These are phyloP conservation scores for Pythium plurisporium DNA, from an alignment of 352 stramenopile genomes.

Conservation along the genomic window DNA sequence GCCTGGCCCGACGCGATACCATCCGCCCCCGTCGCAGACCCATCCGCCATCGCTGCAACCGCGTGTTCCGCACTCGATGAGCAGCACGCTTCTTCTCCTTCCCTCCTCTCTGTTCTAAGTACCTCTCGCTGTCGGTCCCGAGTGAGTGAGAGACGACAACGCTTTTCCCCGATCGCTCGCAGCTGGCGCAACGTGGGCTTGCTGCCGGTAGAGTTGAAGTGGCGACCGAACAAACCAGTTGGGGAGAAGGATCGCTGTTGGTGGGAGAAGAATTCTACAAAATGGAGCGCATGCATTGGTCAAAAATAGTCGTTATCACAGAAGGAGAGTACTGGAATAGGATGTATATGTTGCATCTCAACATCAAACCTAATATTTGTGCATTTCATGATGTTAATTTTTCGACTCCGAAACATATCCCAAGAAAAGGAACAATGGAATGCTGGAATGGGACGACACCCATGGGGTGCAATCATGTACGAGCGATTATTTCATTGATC, in stretches of 20 bases:
- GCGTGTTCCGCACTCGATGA: slow-evolving; percentile 10
- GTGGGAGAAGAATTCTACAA: slow-evolving; percentile 8
- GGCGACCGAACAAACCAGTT: slow-evolving; percentile 2
- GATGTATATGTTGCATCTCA: not conserved
- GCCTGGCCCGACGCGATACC: slow-evolving; percentile 2
- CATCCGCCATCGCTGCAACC: slow-evolving; percentile 15
- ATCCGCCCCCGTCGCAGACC: slow-evolving; percentile 1
- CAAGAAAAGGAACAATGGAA: no score
- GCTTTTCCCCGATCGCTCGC: not conserved
- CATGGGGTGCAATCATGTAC: no score
- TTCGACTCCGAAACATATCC: no score
- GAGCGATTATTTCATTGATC: not conserved
- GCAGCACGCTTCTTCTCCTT: no score
- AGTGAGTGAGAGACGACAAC: not conserved
- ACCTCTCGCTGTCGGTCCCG: not conserved
- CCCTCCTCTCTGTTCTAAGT: no score
- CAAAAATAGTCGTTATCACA: no score
- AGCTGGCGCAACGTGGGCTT: not conserved
- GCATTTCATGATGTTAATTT: no score
- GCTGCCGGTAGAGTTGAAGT: slow-evolving; percentile 19
- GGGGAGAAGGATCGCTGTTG: not conserved
- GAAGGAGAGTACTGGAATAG: no score
- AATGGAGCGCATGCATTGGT: no score
- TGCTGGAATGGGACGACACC: no score
- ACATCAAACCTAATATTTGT: not conserved